Base-by-base conservation (phyloP, 1,284 basidiomycete genomes). In the Polyporus tsugae region DNA sequence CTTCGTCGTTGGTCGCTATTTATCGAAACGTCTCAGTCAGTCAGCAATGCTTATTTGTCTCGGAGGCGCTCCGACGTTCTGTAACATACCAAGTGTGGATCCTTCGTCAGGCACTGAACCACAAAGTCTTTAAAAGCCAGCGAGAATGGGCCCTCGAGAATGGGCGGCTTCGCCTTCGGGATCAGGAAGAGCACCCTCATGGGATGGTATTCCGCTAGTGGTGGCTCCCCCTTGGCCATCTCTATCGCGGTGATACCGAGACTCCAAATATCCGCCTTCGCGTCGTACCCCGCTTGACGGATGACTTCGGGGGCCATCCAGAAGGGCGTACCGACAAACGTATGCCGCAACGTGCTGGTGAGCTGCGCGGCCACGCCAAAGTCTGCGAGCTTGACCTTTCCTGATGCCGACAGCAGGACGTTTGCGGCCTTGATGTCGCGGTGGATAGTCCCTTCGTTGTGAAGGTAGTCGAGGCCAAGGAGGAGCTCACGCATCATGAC, bases 251-350 rank as follows among this genome's bases (percentile, higher is more conserved):
- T 98, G 77, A 99, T 98, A 17, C 97, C 97, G 60, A 99, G 83
- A 76, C 94, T 96, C 97, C 97, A 99, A 82, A 99, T 93, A 79
- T 99, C 97, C 6, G 97, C 97, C 78, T 96, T 95, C 2, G 92
- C 88, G 77, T 99, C 97, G 81, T 99, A 99, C 1, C 97, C 97
- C 7, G 96, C 94, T 81, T 99, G 98, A 38, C 95, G 90, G 76
- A 99, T 99, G 57, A 98, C 96, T 79, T 98, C 96, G 6, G 96
- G 96, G 2, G 96, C 96, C 96, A 97, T 97, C 96, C 96, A 98
- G 78, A 96, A 98, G 0, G 96, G 96, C 5, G 97, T 98, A 35
- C 95, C 95, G 67, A 98, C 96, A 77, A 98, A 97, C 0, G 96
- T 98, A 78, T 97, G 95, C 65, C 96, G 88, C 65, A 95, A 83